Evolutionary conservation across 2,329 filamentous ascomycete species (phyloP).

Genomic region (Hypoxylon sp.): DNA sequence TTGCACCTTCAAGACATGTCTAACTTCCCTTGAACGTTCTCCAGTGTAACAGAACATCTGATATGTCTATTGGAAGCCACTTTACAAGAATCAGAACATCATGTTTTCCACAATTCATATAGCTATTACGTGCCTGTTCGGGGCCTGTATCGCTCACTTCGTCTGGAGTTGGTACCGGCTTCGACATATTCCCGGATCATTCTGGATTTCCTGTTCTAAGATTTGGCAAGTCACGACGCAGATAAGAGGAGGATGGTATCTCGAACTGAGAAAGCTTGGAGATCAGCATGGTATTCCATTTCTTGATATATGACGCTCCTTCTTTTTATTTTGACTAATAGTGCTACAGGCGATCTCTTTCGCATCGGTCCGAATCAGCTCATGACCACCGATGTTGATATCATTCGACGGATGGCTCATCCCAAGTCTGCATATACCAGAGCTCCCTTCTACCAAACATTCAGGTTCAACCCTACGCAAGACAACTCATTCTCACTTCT

Average conservation of each 20-base stretch:
- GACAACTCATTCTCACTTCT: conserved; percentile 44
- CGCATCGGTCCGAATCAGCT: conserved; percentile 46
- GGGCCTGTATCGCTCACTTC: background rate
- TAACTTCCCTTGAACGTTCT: background rate
- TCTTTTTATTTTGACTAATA: conserved; percentile 3
- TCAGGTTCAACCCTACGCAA: conserved; percentile 41
- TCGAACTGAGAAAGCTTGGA: conserved; percentile 38
- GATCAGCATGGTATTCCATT: conserved; percentile 38
- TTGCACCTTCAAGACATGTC: conserved; percentile 17
- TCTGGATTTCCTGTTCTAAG: conserved; percentile 40
- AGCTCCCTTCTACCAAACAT: conserved; percentile 40
- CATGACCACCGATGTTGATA: conserved; percentile 43
- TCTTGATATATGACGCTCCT: background rate
- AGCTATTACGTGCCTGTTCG: conserved; percentile 12
- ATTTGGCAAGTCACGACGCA: conserved; percentile 42
- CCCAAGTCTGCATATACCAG: conserved; percentile 33
- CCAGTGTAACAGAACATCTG: conserved; percentile 2
- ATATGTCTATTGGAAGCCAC: background rate
- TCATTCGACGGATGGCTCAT: conserved; percentile 43
- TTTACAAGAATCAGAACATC: background rate
- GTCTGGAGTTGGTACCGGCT: conserved; percentile 40
- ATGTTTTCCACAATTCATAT: conserved; percentile 10
- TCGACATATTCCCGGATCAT: conserved; percentile 42
- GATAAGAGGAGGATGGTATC: conserved; percentile 37
- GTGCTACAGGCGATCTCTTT: conserved; percentile 40